Evolutionary conservation across 148 eudicot species (phyloP), one percentile per base, ranked within the genome.

Genomic region (Vaccinium myrtillus): DNA sequence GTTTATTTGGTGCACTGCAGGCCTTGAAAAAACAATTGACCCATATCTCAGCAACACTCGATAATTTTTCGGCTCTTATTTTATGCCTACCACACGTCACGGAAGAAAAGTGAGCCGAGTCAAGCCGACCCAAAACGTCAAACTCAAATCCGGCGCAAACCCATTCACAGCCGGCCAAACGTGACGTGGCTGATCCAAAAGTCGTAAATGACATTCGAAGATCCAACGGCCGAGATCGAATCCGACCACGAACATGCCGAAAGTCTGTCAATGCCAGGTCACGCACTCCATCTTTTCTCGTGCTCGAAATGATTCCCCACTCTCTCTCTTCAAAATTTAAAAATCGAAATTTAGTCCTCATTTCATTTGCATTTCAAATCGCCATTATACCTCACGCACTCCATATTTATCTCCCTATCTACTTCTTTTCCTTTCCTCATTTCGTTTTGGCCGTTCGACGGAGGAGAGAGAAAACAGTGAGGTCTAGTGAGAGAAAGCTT

Each of bases 261-360:
- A 84, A 79, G 78, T 58, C 86, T 79, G 86, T 79, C 86, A 51
- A 71, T 23, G 86, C 63, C 83, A 84, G 83, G 86, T 79, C 86
- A 84, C 80, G 65, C 23, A 50, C 81, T 75, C 76, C 84, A 81
- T 85, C 84, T 81, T 85, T 85, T 85, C 87, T 81, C 84, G 87
- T 85, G 87, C 84, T 85, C 55, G 36, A 67, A 85, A 85, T 85
- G 82, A 79, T 84, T 84, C 81, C 69, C 15, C 32, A 50, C 7
- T 53, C 77, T 3, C 32, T 67, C 67, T 19, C 82, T 23, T 30
- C 14, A 10, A 21, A 58, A 16, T 58, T 43, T 43, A 12, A 39
- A 61, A 4, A 32, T 12, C 1, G 12, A 0, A 81, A 81, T 81
- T 81, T 81, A 49, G 76, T 46, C 77, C 13, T 69, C 83, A 81